Base-by-base conservation (phyloP, 2,329 filamentous ascomycete genomes). In the Pezicula radicicola region DNA sequence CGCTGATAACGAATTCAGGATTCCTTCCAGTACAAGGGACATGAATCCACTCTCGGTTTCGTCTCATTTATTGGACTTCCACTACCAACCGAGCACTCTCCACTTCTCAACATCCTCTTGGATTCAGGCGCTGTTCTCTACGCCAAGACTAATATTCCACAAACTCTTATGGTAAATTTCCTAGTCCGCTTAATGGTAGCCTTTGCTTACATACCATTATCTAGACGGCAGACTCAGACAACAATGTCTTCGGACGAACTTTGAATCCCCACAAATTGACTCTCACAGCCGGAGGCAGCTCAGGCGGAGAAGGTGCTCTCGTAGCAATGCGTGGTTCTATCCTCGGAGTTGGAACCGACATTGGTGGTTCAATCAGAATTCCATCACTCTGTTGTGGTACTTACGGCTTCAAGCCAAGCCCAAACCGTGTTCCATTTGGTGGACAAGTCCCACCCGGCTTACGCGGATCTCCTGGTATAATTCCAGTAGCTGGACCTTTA, bases 261-360 rank as follows among this genome's bases (percentile, higher is more conserved):
- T 83, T 79, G 10, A 96, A 96, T 65, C 91, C 91, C 0, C 88
- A 94, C 68, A 90, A 89, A 64, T 69, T 72, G 12, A 80, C 79
- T 19, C 94, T 93, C 72, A 90, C 88, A 0, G 89, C 91, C 0
- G 92, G 92, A n/a, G 92, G 91, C 19, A 92, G 88, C 1, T 94
- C 89, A 6, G 58, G 58, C 21, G 58, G 58, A 5, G 58, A 62
- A 46, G 59, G 58, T 3, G 59, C 56, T 1, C 49, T 60, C 8
- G 37, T 60, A n/a, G 58, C 58, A 6, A 44, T 62, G 18, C 33
- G 46, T n/a, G 60, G 59, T 16, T 56, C 55, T 19, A 42, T 47
- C 3, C 25, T 54, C 13, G 54, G 54, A 6, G 53, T 33, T 35
- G 61, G 60, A 1, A 62, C 61, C 0, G 62, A 64, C 28, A 61